Percentiles rank a stretch among this genome's conserved stretches.
Evolutionary conservation across 2,329 filamentous ascomycete genomes (phyloP).

Genomic region (Thielaviopsis ethacetica): DNA sequence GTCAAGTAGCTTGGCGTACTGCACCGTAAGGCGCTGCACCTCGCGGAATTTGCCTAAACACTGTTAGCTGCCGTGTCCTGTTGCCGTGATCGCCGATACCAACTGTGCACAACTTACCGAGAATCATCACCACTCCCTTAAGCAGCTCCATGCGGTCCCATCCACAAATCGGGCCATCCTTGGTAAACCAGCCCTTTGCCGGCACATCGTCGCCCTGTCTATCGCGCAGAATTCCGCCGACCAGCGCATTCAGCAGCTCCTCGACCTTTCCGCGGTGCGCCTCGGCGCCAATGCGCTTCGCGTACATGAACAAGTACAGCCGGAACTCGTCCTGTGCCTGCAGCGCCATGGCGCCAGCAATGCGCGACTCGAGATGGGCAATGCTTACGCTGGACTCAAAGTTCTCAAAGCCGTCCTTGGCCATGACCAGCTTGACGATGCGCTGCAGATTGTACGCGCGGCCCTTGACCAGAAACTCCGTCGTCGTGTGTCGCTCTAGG

Average conservation of each 20-base stretch:
- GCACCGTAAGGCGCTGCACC: slow-evolving; percentile 82
- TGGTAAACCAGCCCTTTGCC: slow-evolving; percentile 43
- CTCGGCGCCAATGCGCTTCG: slow-evolving; percentile 84
- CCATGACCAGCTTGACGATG: slow-evolving; percentile 75
- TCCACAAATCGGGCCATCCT: slow-evolving; percentile 62
- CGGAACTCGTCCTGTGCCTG: slow-evolving; percentile 85
- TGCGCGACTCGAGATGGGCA: slow-evolving; percentile 84
- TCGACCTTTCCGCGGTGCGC: slow-evolving; percentile 78
- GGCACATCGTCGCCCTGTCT: slow-evolving; percentile 23
- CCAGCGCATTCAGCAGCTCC: slow-evolving; percentile 67
- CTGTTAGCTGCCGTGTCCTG: background rate
- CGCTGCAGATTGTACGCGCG: slow-evolving; percentile 82
- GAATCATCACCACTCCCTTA: slow-evolving; percentile 79
- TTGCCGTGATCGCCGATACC: background rate
- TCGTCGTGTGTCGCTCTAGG: slow-evolving; percentile 87
- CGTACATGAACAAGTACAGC: slow-evolving; percentile 94
- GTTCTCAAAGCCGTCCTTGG: slow-evolving; percentile 77
- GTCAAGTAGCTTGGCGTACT: slow-evolving; percentile 74
- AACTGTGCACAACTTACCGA: slow-evolving; percentile 49
- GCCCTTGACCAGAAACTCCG: slow-evolving; percentile 79
- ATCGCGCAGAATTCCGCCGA: slow-evolving; percentile 54
- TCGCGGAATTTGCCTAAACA: slow-evolving; percentile 78
- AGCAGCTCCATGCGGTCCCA: slow-evolving; percentile 80
- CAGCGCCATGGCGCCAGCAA: slow-evolving; percentile 74
- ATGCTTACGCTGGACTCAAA: slow-evolving; percentile 87